Conservation (phyloP, 257 asterid species). For the Nemophila menziesii region DNA sequence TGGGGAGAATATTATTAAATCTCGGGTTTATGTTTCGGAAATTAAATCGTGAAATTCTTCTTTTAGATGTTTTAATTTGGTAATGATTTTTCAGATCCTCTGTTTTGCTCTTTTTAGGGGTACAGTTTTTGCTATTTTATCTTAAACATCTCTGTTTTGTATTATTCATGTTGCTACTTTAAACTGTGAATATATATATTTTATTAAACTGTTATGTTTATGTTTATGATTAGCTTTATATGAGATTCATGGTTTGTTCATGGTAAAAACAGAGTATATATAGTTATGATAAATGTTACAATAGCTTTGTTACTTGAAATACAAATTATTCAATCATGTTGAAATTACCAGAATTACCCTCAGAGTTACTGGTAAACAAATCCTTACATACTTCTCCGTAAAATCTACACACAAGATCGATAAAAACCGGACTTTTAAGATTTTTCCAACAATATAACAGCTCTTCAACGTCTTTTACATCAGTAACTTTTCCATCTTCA, state of each 20-base stretch:
- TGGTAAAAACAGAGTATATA: too few relatives aligned
- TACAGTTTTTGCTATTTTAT: neutral
- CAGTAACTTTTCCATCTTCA: constrained; percentile 53
- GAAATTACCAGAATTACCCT: constrained; percentile 6
- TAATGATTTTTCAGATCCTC: neutral
- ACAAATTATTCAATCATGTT: neutral
- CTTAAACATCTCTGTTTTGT: constrained; percentile 7
- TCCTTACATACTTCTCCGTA: constrained; percentile 65
- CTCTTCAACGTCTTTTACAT: constrained; percentile 63
- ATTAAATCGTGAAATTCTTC: constrained; percentile 13
- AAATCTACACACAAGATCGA: constrained; percentile 55
- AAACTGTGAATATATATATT: constrained; percentile 6
- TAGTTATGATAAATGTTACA: too few relatives aligned
- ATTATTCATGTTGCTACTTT: neutral
- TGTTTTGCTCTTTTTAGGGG: constrained; percentile 1
- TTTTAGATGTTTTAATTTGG: constrained; percentile 3
- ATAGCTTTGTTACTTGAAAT: too few relatives aligned
- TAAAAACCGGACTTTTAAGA: constrained; percentile 42
- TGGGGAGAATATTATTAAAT: constrained; percentile 40
- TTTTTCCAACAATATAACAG: constrained; percentile 55
- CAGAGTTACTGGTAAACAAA: constrained; percentile 32
- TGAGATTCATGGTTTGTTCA: too few relatives aligned
- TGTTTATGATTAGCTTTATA: neutral
- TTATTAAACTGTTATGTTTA: neutral
- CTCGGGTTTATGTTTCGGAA: constrained; percentile 58